phyloP scores from a whole-genome alignment of 2,329 filamentous ascomycete species.

The Apiospora marii region DNA sequence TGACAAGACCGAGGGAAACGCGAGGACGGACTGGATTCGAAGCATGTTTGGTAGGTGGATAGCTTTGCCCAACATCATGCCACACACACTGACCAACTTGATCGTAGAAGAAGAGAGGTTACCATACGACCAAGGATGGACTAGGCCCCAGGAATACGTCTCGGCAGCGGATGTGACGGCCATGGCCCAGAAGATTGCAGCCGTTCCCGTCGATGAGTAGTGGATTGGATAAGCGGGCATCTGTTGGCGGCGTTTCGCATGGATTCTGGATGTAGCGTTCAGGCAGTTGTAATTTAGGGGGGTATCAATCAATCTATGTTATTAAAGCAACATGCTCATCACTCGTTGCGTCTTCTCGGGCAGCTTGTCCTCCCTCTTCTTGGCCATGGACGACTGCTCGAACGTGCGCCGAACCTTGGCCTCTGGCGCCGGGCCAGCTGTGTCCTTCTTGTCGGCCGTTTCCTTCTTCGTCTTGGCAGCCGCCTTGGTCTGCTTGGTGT shows the following conservation, averaged over 20 bases:
- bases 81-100: not conserved
- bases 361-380: conserved; percentile 37
- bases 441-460: conserved; percentile 26
- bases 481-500: conserved; percentile 73
- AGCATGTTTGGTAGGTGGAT: conserved; percentile 20
- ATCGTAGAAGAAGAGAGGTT: conserved; percentile 14
- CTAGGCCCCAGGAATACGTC: not conserved
- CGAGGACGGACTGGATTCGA: conserved; percentile 11
- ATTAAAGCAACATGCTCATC: conserved; percentile 42
- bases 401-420: conserved; percentile 36
- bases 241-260: not conserved
- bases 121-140: conserved; percentile 10
- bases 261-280: not conserved
- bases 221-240: not conserved
- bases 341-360: conserved; percentile 42
- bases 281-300: conserved; percentile 16
- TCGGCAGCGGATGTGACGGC: not conserved
- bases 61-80: not conserved
- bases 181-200: conserved; percentile 6
- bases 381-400: conserved; percentile 41
- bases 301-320: conserved; percentile 38
- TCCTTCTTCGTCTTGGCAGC: conserved; percentile 52
- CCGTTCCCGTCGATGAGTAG: not conserved
- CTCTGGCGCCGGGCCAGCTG: conserved; percentile 19
- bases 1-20: conserved; percentile 17